Conservation (phyloP, 192 early-diverging fungal species). For the Coemansia sp. region DNA sequence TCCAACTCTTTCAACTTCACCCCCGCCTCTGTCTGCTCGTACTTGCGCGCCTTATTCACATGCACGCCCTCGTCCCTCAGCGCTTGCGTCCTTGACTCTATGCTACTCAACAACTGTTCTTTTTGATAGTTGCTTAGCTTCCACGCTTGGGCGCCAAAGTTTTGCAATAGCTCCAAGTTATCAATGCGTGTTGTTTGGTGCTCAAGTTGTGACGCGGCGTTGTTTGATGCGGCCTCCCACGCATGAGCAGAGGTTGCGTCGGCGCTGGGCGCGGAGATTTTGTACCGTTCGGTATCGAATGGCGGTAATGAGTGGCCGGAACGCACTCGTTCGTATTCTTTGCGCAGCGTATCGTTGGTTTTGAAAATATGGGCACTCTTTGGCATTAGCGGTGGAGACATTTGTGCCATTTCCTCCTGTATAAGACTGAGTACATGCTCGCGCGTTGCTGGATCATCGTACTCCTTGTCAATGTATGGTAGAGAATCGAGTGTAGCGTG, state of each 20-base stretch:
- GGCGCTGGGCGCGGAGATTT: not conserved
- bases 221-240: conserved; percentile 36
- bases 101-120: conserved; percentile 23
- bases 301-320: conserved; percentile 20
- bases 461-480: conserved; percentile 54
- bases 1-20: conserved; percentile 33
- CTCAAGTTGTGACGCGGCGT: conserved; percentile 51
- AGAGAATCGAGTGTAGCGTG: conserved; percentile 23
- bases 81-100: conserved; percentile 24
- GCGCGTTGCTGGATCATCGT: conserved; percentile 32
- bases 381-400: conserved; percentile 38
- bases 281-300: conserved; percentile 46
- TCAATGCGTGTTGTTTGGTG: conserved; percentile 41
- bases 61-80: conserved; percentile 23
- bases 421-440: conserved; percentile 28
- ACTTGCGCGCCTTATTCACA: conserved; percentile 43
- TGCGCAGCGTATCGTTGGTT: conserved; percentile 30
- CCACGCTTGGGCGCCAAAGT: conserved; percentile 52
- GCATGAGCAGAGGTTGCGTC: conserved; percentile 10
- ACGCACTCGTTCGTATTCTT: conserved; percentile 49
- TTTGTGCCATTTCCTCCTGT: conserved; percentile 39
- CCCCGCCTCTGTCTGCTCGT: conserved; percentile 40
- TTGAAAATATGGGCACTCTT: conserved; percentile 32
- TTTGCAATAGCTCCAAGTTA: conserved; percentile 51
- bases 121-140: conserved; percentile 48